Percentiles rank a stretch among this genome's conserved stretches.
Conservation (phyloP, 192 early-diverging fungal genomes). For the Entrophospora sp. region DNA sequence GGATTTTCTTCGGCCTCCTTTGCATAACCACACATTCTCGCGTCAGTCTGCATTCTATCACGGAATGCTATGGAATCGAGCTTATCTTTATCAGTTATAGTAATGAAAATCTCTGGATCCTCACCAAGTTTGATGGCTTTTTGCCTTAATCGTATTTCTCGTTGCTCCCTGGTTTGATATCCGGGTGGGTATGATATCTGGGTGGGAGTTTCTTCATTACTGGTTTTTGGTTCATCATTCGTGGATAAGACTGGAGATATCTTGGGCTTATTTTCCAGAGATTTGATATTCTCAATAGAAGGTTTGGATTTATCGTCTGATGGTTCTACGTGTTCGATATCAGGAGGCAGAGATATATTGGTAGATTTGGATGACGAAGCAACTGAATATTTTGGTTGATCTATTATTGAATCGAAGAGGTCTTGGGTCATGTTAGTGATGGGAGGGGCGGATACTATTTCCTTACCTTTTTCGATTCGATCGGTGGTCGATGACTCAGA, state of each 20-base stretch:
- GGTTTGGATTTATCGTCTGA: background rate
- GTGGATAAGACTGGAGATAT: background rate
- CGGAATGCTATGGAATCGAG: too few relatives aligned
- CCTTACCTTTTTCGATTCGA: slow-evolving; percentile 3
- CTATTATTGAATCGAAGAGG: slow-evolving; percentile 2
- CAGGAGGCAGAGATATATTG: background rate
- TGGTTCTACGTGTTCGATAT: slow-evolving; percentile 6
- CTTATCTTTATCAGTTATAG: too few relatives aligned
- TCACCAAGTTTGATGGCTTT: background rate
- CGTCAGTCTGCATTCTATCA: too few relatives aligned
- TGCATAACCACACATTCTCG: too few relatives aligned
- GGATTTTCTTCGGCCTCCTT: too few relatives aligned
- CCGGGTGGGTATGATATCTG: background rate
- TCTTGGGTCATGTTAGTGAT: slow-evolving; percentile 7
- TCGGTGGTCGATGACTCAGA: background rate
- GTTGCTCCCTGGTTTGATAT: background rate
- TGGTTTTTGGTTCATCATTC: background rate
- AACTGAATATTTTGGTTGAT: background rate
- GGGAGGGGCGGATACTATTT: background rate
- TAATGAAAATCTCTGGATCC: too few relatives aligned
- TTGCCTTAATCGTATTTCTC: background rate
- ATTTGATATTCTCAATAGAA: background rate
- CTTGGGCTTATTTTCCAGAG: background rate
- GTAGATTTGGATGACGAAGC: slow-evolving; percentile 7
- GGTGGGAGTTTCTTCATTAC: background rate